Conservation (phyloP, 768 basidiomycete species). For the Pleurotus tuoliensis region DNA sequence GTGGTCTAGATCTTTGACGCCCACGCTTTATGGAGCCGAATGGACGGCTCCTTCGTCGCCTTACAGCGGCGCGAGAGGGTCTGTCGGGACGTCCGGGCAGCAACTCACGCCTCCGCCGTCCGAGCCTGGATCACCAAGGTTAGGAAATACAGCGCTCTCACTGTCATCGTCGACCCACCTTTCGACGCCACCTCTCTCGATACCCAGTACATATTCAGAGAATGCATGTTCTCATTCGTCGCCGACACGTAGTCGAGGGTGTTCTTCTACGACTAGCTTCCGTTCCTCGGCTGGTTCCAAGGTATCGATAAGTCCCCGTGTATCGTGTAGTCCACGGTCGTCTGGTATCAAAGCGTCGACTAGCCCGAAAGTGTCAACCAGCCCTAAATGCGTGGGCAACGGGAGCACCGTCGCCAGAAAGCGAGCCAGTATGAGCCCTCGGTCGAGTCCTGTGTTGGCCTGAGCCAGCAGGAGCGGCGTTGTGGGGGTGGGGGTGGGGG, state of each 20-base stretch:
- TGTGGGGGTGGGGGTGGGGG: not conserved
- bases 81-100: not conserved
- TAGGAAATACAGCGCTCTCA: not conserved
- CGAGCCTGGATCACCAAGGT: slow-evolving; percentile 2
- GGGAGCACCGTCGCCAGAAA: slow-evolving; percentile 1
- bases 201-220: not conserved
- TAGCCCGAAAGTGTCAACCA: slow-evolving; percentile 1
- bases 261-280: not conserved
- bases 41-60: too few relatives aligned
- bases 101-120: slow-evolving; percentile 5
- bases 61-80: too few relatives aligned
- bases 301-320: not conserved
- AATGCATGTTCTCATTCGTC: not conserved
- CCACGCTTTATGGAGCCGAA: not conserved
- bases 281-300: not conserved
- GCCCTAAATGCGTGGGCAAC: slow-evolving; percentile 1
- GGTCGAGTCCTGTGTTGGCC: slow-evolving; percentile 8
- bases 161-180: not conserved
- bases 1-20: not conserved
- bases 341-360: not conserved
- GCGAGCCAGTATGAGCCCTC: slow-evolving; percentile 4
- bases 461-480: not conserved
- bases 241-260: not conserved
- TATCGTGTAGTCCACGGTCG: not conserved
- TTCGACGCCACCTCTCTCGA: not conserved